A percentile compares a stretch with the other conserved stretches of the same genome.
phyloP scores from a whole-genome alignment of 768 basidiomycete genomes.

The Thelephora ganbajun region DNA sequence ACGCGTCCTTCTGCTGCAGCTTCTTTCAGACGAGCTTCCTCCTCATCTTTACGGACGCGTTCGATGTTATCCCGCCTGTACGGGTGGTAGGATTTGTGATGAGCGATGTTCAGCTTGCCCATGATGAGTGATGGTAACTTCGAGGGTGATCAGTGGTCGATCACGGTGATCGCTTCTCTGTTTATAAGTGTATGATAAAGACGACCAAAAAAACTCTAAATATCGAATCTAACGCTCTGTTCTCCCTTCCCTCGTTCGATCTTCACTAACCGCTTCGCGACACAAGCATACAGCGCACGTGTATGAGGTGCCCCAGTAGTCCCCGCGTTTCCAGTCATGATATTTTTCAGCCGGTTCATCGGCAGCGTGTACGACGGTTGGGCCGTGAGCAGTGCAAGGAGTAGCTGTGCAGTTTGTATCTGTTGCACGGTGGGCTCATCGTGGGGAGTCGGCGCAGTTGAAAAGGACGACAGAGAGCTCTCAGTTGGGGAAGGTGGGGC shows the following conservation, averaged over 20 bases:
- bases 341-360: slow-evolving; percentile 47
- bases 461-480: slow-evolving; percentile 35
- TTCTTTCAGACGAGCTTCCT: slow-evolving; percentile 54
- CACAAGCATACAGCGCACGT: slow-evolving; percentile 59
- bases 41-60: slow-evolving; percentile 67
- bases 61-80: slow-evolving; percentile 79
- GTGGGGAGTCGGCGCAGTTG: slow-evolving; percentile 16
- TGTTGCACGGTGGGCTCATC: slow-evolving; percentile 48
- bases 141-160: neutral
- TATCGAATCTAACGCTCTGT: slow-evolving; percentile 63
- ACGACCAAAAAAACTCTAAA: slow-evolving; percentile 16
- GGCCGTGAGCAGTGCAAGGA: slow-evolving; percentile 41
- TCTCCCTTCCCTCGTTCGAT: slow-evolving; percentile 66
- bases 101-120: slow-evolving; percentile 82
- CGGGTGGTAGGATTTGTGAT: slow-evolving; percentile 85
- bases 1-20: slow-evolving; percentile 59
- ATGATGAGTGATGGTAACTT: slow-evolving; percentile 22
- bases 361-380: slow-evolving; percentile 42
- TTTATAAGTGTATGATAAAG: too few species aligned
- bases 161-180: too few species aligned
- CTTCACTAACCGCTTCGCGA: slow-evolving; percentile 67
- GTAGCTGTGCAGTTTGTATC: slow-evolving; percentile 53
- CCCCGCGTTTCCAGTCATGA: slow-evolving; percentile 30
- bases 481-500: slow-evolving; percentile 42
- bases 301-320: slow-evolving; percentile 32